These are phyloP conservation scores for Tanacetum coccineum DNA, from an alignment of 129 eudicot species.

Conservation along the genomic window DNA sequence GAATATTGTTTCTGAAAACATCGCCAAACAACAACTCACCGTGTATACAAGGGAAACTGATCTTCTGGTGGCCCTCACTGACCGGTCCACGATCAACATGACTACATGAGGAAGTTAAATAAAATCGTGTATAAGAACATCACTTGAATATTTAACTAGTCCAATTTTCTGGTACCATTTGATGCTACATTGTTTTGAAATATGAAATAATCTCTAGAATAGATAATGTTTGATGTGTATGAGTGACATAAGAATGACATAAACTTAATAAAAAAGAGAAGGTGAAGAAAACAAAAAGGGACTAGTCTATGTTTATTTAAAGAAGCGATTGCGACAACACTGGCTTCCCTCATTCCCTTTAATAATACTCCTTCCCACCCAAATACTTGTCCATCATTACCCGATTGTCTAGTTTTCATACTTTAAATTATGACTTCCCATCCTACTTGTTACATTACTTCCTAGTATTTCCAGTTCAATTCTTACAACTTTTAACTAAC, in stretches of 20 bases:
- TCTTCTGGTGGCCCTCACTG: no score
- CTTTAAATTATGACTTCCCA: slow-evolving; percentile 25
- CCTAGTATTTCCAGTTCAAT: no score
- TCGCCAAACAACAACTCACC: no score
- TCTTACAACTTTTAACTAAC: no score
- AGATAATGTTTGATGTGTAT: slow-evolving; percentile 16
- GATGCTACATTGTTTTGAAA: neutral
- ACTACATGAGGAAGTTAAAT: no score
- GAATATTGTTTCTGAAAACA: no score
- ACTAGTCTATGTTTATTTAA: slow-evolving; percentile 17
- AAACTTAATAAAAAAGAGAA: neutral
- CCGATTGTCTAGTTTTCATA: slow-evolving; percentile 23
- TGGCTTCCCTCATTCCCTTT: slow-evolving; percentile 30
- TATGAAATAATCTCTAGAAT: neutral
- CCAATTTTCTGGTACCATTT: no score
- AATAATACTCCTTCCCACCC: slow-evolving; percentile 44
- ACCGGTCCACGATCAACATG: no score
- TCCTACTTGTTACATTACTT: slow-evolving; percentile 16
- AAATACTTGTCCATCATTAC: slow-evolving; percentile 31
- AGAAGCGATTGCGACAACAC: slow-evolving; percentile 35
- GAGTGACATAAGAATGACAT: slow-evolving; percentile 27
- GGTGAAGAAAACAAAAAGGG: slow-evolving; percentile 22
- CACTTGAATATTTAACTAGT: no score
- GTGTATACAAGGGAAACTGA: no score
- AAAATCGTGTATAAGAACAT: no score